These are phyloP conservation scores for Exserohilum turcica DNA, from an alignment of 2,329 filamentous ascomycete genomes.

Conservation along the genomic window DNA sequence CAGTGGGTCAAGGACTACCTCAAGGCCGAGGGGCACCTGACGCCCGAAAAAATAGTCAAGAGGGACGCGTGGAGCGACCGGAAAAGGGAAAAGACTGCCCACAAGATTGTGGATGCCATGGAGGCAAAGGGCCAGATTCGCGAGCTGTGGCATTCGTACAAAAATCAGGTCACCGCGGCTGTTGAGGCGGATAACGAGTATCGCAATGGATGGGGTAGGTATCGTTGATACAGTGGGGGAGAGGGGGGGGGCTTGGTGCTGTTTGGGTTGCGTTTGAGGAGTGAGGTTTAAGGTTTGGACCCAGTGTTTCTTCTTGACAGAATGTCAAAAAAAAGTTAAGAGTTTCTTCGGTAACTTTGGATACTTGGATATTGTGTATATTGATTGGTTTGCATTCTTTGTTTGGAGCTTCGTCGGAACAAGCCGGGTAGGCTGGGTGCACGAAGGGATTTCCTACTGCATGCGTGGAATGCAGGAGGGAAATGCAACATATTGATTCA, in stretches of 20 bases:
- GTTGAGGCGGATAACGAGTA: conserved; percentile 34
- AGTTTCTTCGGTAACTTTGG: background rate
- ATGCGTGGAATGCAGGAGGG: no score
- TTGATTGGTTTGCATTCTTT: no score
- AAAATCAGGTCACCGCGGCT: conserved; percentile 57
- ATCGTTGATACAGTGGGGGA: background rate
- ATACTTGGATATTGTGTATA: no score
- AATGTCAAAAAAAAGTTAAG: background rate
- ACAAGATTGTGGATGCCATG: conserved; percentile 70
- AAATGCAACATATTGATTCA: conserved; percentile 8
- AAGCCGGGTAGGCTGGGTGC: no score
- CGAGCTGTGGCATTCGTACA: conserved; percentile 69
- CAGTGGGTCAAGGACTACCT: conserved; percentile 71
- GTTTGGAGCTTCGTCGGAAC: no score
- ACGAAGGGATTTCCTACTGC: no score
- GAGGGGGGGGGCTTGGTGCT: no score
- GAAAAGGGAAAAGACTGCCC: conserved; percentile 64
- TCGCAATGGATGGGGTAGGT: conserved; percentile 9
- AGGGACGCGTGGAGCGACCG: conserved; percentile 66
- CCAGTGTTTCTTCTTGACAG: background rate
- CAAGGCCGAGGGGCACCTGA: conserved; percentile 61
- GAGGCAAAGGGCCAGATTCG: conserved; percentile 62
- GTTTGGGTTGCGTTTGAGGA: background rate
- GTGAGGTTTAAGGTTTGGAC: background rate
- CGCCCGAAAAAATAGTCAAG: conserved; percentile 62